Percentiles rank a stretch among this genome's conserved stretches.
phyloP scores from a whole-genome alignment of 2,329 filamentous ascomycete genomes.

The Colletotrichum somersetense region DNA sequence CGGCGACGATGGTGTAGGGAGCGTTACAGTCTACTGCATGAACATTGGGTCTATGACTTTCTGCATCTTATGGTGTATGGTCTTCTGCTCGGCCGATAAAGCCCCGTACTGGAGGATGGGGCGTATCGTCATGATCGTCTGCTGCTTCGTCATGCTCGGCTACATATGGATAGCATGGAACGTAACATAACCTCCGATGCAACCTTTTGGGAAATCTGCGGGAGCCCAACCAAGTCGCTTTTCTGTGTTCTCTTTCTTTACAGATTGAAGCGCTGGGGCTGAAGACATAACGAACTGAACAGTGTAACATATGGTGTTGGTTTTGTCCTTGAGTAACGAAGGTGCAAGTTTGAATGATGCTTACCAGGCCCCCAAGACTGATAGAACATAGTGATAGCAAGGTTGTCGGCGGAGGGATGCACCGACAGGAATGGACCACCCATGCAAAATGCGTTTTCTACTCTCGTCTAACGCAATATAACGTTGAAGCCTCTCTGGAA shows the following conservation, averaged over 20 bases:
- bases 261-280: too few species aligned
- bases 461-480: too few species aligned
- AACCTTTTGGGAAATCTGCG: too few species aligned
- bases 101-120: constrained; percentile 54
- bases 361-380: not conserved
- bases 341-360: not conserved
- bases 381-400: too few species aligned
- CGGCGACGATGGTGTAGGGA: constrained; percentile 54
- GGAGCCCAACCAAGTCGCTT: too few species aligned
- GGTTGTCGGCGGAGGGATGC: too few species aligned
- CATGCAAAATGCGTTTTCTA: too few species aligned
- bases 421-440: too few species aligned
- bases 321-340: too few species aligned
- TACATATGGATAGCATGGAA: constrained; percentile 39
- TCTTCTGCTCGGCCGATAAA: constrained; percentile 52
- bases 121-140: constrained; percentile 51
- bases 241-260: too few species aligned
- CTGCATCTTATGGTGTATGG: constrained; percentile 56
- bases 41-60: constrained; percentile 53
- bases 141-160: constrained; percentile 37
- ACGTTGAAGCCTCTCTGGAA: too few species aligned
- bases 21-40: constrained; percentile 54
- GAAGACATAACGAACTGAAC: not conserved
- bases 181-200: not conserved
- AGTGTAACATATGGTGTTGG: too few species aligned